These are phyloP conservation scores for Solanum ahanhuiri DNA, from an alignment of 257 asterid genomes.

Conservation along the genomic window DNA sequence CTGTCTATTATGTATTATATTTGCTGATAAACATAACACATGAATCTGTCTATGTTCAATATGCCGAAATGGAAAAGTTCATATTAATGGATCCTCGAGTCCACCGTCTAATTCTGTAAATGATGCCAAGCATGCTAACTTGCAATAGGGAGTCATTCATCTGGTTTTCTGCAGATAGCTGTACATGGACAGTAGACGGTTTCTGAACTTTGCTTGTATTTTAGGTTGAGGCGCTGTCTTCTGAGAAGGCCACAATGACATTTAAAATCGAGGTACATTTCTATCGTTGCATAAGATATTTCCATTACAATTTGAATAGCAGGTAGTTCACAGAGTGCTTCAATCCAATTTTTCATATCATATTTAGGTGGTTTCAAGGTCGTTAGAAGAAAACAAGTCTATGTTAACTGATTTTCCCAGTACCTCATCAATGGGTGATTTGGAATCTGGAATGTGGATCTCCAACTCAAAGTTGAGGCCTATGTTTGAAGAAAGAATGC, in stretches of 20 bases:
- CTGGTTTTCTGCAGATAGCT: not conserved
- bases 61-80: not conserved
- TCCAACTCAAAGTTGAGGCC: conserved; percentile 45
- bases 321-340: not conserved
- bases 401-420: conserved; percentile 25
- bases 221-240: conserved; percentile 88
- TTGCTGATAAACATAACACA: too few relatives aligned
- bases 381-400: conserved; percentile 45
- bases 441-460: conserved; percentile 41
- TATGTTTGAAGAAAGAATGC: conserved; percentile 41
- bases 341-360: not conserved
- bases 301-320: not conserved
- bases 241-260: conserved; percentile 73
- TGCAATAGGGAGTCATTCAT: not conserved
- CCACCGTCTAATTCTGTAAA: not conserved
- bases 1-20: not conserved
- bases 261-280: conserved; percentile 65
- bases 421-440: conserved; percentile 42
- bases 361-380: conserved; percentile 58
- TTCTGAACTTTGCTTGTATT: not conserved
- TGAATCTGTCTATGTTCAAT: not conserved
- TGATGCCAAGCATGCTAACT: not conserved
- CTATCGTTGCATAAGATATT: conserved; percentile 2
- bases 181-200: not conserved
- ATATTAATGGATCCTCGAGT: not conserved